These are phyloP conservation scores for Lepidopterella palustris DNA, from an alignment of 495 filamentous ascomycete genomes.

Conservation along the genomic window DNA sequence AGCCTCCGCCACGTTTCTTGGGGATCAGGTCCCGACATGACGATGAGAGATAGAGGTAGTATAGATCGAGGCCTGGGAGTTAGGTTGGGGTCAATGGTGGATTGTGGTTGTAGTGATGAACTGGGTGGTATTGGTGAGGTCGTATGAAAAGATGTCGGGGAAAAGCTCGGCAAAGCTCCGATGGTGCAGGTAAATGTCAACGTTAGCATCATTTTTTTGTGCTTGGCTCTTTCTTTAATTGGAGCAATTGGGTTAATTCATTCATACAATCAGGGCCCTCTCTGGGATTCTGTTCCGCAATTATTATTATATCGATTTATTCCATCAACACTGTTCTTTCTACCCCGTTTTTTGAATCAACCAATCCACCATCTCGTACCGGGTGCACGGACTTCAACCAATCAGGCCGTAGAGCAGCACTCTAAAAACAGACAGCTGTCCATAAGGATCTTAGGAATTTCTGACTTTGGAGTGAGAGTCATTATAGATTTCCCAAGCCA, in stretches of 20 bases:
- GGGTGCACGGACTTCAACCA: slow-evolving; percentile 4
- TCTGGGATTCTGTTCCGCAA: too few species aligned
- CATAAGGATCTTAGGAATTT: slow-evolving; percentile 40
- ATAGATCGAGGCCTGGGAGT: neutral
- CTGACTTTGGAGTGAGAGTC: slow-evolving; percentile 49
- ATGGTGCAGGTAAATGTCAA: slow-evolving; percentile 3
- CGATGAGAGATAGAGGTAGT: slow-evolving; percentile 3
- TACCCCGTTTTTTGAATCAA: neutral
- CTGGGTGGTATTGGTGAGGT: too few species aligned
- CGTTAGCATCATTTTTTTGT: neutral
- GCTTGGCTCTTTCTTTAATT: neutral
- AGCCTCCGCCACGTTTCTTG: slow-evolving; percentile 59
- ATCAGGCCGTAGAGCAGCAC: slow-evolving; percentile 1
- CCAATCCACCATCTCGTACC: neutral
- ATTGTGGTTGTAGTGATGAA: too few species aligned
- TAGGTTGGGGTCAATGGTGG: neutral
- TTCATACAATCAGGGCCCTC: too few species aligned
- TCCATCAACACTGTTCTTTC: neutral
- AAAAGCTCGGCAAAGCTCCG: slow-evolving; percentile 6
- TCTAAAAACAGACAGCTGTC: slow-evolving; percentile 6
- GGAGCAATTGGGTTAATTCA: neutral
- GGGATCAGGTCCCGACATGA: slow-evolving; percentile 43
- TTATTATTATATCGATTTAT: too few species aligned
- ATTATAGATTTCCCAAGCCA: slow-evolving; percentile 39
- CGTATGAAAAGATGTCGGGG: slow-evolving; percentile 16